These are phyloP conservation scores for Pichia sp. DNA, from an alignment of 1,139 yeast species.

Conservation along the genomic window DNA sequence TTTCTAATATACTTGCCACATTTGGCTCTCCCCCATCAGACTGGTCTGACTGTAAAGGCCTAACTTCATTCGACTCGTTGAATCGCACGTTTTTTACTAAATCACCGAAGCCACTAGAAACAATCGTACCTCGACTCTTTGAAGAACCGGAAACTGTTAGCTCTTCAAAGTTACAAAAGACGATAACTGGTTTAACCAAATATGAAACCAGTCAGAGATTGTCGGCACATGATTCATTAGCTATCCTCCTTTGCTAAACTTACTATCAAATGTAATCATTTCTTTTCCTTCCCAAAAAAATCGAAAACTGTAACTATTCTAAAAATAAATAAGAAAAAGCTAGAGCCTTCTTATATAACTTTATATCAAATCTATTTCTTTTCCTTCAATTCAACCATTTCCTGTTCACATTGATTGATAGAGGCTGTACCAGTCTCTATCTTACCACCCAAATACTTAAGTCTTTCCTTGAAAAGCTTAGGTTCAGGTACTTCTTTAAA, in stretches of 20 bases:
- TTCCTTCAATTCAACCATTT: constrained; percentile 17
- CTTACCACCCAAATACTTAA: constrained; percentile 62
- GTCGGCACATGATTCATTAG: constrained; percentile 28
- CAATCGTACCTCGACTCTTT: constrained; percentile 34
- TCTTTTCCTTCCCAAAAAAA: background rate
- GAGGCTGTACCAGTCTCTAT: constrained; percentile 52
- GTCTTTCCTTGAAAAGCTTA: constrained; percentile 53
- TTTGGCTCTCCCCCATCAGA: constrained; percentile 66
- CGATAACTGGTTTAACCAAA: constrained; percentile 36
- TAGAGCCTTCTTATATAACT: background rate
- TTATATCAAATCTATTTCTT: constrained; percentile 2
- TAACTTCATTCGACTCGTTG: constrained; percentile 39
- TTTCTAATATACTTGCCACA: constrained; percentile 53
- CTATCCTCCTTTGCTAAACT: constrained; percentile 17
- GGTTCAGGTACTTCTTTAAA: constrained; percentile 42
- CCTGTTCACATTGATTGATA: constrained; percentile 25
- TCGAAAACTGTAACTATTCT: background rate
- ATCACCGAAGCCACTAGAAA: constrained; percentile 31
- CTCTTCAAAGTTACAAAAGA: constrained; percentile 17
- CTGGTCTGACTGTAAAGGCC: constrained; percentile 45
- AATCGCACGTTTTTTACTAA: constrained; percentile 33
- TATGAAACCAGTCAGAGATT: constrained; percentile 38
- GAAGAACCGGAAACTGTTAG: constrained; percentile 16
- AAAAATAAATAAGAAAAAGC: constrained; percentile 1
- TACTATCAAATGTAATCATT: background rate